These are phyloP conservation scores for Hansenula lynferdii DNA, from an alignment of 1,139 yeast genomes.

Conservation along the genomic window DNA sequence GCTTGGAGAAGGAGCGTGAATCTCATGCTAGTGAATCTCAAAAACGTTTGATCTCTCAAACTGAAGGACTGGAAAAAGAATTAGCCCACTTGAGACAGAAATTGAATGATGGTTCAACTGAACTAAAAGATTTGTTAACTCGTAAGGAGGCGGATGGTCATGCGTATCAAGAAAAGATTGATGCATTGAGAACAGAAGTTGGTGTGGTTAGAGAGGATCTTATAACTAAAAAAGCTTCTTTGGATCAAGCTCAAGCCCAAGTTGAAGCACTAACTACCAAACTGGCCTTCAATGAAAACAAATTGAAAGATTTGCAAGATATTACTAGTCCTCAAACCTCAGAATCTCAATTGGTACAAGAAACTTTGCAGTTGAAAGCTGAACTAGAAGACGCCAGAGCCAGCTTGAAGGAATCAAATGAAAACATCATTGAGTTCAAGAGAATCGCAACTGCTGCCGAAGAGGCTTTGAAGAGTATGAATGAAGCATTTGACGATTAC, in stretches of 20 bases:
- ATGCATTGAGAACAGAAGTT: conserved; percentile 47
- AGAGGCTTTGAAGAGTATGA: conserved; percentile 38
- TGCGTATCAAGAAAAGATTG: conserved; percentile 65
- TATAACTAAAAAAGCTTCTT: conserved; percentile 35
- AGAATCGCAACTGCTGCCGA: conserved; percentile 46
- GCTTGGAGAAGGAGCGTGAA: conserved; percentile 60
- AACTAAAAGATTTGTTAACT: conserved; percentile 38
- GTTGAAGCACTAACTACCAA: conserved; percentile 30
- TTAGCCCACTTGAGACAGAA: conserved; percentile 39
- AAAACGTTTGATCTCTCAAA: conserved; percentile 43
- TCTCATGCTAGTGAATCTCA: conserved; percentile 45
- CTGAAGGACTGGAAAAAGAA: conserved; percentile 48
- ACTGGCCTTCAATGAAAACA: conserved; percentile 31
- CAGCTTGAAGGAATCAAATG: conserved; percentile 43
- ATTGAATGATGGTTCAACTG: conserved; percentile 46
- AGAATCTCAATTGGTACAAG: conserved; percentile 22
- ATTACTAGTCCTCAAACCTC: conserved; percentile 17
- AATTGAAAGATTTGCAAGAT: conserved; percentile 25
- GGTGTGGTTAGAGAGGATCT: conserved; percentile 37
- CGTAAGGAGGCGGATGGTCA: conserved; percentile 54
- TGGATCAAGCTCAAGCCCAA: conserved; percentile 28
- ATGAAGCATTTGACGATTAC: conserved; percentile 37
- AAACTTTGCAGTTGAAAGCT: conserved; percentile 26
- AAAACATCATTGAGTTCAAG: conserved; percentile 46
- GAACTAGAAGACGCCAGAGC: conserved; percentile 38